Conservation (phyloP, 768 basidiomycete genomes). For the Pholiota microspora region DNA sequence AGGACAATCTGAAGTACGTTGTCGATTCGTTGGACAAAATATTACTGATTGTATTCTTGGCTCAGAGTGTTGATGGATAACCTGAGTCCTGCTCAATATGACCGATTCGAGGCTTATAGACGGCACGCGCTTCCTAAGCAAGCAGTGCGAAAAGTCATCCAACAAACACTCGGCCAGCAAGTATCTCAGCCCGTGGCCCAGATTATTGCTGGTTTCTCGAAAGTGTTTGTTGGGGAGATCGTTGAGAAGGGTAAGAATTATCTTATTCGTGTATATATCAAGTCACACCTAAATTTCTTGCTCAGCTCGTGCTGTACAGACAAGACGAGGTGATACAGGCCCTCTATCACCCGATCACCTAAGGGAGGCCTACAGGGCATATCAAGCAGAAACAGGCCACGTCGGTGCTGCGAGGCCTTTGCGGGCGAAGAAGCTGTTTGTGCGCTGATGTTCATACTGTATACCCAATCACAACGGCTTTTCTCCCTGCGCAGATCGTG, state of each 20-base stretch:
- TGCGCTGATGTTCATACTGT: conserved; percentile 43
- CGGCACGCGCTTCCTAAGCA: conserved; percentile 82
- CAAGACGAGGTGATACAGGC: conserved; percentile 67
- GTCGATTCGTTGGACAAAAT: background rate
- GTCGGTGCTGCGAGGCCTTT: conserved; percentile 77
- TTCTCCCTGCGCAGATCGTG: too few relatives aligned
- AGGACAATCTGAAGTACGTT: conserved; percentile 76
- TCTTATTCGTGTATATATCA: too few relatives aligned
- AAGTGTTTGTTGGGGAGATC: conserved; percentile 92
- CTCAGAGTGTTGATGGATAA: conserved; percentile 87
- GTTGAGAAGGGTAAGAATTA: conserved; percentile 72
- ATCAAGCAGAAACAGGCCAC: conserved; percentile 77
- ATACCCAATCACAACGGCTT: too few relatives aligned
- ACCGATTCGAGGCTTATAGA: conserved; percentile 86
- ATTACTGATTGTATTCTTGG: background rate
- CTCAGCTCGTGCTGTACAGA: conserved; percentile 75
- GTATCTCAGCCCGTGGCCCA: conserved; percentile 87
- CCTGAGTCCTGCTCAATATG: conserved; percentile 80
- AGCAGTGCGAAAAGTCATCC: conserved; percentile 82
- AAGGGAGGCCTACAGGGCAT: conserved; percentile 84
- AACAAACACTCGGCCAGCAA: conserved; percentile 76
- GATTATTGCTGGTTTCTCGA: conserved; percentile 85
- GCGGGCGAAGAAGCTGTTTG: conserved; percentile 71
- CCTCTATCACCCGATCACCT: conserved; percentile 87
- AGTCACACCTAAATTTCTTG: background rate